These are phyloP conservation scores for Talaromyces pinophilus DNA, from an alignment of 2,329 filamentous ascomycete genomes.

Conservation along the genomic window DNA sequence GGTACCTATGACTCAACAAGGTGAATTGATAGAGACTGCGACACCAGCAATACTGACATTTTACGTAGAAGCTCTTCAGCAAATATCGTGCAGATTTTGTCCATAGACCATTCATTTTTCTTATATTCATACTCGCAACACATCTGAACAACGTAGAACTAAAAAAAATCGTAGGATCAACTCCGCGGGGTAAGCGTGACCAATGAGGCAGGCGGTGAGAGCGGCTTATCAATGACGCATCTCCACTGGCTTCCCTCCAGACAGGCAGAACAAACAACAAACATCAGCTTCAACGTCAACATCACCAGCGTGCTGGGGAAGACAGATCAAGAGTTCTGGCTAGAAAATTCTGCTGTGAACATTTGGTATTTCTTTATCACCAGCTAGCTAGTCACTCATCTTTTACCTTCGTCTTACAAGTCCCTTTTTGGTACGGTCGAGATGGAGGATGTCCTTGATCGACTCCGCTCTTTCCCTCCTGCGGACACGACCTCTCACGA, in stretches of 20 bases:
- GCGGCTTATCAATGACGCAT: constrained; percentile 21
- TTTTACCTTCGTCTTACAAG: neutral
- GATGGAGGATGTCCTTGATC: constrained; percentile 37
- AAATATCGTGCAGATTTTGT: neutral
- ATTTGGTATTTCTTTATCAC: too few relatives aligned
- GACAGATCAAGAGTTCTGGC: neutral
- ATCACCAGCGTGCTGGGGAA: neutral
- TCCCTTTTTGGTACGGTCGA: neutral
- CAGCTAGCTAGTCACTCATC: neutral
- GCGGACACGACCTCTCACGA: constrained; percentile 38
- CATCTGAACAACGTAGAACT: neutral
- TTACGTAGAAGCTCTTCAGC: too few relatives aligned
- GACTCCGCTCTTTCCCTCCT: constrained; percentile 44
- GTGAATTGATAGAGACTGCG: neutral
- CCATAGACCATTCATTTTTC: neutral
- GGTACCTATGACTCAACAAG: neutral
- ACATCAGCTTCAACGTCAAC: neutral
- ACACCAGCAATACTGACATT: neutral
- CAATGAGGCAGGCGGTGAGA: constrained; percentile 19
- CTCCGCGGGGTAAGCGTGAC: constrained; percentile 12
- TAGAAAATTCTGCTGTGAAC: neutral
- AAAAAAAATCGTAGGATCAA: neutral
- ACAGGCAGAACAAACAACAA: constrained; percentile 1
- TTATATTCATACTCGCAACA: neutral
- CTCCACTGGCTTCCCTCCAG: neutral